Percentiles rank a stretch among this genome's conserved stretches.
Evolutionary conservation across 352 stramenopile genomes (phyloP).

Genomic region (Lagenidium sp.): DNA sequence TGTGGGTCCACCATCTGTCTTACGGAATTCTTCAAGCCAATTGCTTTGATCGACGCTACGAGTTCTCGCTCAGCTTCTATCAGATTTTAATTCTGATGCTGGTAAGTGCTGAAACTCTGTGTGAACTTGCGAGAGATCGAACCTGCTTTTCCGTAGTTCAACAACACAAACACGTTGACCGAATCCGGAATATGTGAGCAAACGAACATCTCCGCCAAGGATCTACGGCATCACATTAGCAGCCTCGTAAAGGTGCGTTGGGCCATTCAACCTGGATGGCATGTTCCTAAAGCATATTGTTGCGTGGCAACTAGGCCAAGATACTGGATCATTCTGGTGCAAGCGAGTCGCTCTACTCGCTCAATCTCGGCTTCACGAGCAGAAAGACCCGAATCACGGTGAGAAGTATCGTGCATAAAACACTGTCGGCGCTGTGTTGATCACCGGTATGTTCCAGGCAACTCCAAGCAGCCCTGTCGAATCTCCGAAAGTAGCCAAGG

Average conservation of each 20-base stretch:
- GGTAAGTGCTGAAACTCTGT: constrained; percentile 16
- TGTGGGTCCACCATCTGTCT: constrained; percentile 76
- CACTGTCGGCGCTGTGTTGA: too few species aligned
- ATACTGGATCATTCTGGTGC: too few species aligned
- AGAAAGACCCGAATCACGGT: constrained; percentile 18
- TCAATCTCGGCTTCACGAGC: constrained; percentile 16
- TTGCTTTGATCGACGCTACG: constrained; percentile 70
- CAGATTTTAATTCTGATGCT: constrained; percentile 75
- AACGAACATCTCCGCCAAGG: constrained; percentile 51
- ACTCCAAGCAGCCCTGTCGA: constrained; percentile 62
- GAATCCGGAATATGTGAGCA: constrained; percentile 25
- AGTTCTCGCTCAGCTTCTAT: constrained; percentile 77
- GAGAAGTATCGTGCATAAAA: not conserved
- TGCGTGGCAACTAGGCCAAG: too few species aligned
- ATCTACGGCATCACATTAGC: constrained; percentile 52
- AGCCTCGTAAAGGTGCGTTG: constrained; percentile 62
- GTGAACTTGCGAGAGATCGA: not conserved
- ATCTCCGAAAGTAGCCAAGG: constrained; percentile 43
- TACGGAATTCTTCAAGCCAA: constrained; percentile 59
- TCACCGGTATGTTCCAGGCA: constrained; percentile 4
- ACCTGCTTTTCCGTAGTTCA: constrained; percentile 37
- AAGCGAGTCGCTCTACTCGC: constrained; percentile 16
- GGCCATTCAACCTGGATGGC: too few species aligned
- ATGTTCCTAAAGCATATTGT: too few species aligned
- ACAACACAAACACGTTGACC: constrained; percentile 29